Percentiles rank a stretch among this genome's conserved stretches.
These are phyloP conservation scores for Waltergamsia citrina DNA, from an alignment of 2,329 filamentous ascomycete genomes.

Conservation along the genomic window DNA sequence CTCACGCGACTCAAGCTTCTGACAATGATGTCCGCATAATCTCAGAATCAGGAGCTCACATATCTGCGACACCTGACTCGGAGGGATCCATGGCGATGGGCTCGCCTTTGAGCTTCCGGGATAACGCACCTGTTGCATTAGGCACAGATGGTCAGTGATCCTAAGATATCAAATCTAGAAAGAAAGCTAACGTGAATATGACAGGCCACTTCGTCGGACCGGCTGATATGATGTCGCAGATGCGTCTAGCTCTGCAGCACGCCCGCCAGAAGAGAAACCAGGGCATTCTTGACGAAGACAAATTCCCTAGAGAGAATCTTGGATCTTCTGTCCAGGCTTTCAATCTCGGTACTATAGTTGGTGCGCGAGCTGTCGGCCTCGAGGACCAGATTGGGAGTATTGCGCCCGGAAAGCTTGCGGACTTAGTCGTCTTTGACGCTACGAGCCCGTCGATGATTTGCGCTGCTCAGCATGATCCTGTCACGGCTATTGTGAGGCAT, in stretches of 20 bases:
- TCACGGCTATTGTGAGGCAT: neutral
- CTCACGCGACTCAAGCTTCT: neutral
- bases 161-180: too few relatives aligned
- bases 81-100: neutral
- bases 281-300: neutral
- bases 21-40: neutral
- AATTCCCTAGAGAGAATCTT: neutral
- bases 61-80: neutral
- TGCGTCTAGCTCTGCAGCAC: neutral
- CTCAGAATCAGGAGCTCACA: neutral
- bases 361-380: slow-evolving; percentile 47
- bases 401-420: slow-evolving; percentile 49
- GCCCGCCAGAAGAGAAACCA: neutral
- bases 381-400: slow-evolving; percentile 46
- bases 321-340: slow-evolving; percentile 32
- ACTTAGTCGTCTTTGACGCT: slow-evolving; percentile 16
- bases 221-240: neutral
- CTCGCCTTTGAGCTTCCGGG: neutral
- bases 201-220: neutral
- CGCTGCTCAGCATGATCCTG: neutral
- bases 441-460: neutral
- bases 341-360: slow-evolving; percentile 51
- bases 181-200: neutral
- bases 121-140: neutral
- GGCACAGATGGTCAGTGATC: too few relatives aligned